A percentile compares a stretch with the other conserved stretches of the same genome.
phyloP scores from a whole-genome alignment of 208 protist genomes.

The Leptomonas pyrrhocoris region DNA sequence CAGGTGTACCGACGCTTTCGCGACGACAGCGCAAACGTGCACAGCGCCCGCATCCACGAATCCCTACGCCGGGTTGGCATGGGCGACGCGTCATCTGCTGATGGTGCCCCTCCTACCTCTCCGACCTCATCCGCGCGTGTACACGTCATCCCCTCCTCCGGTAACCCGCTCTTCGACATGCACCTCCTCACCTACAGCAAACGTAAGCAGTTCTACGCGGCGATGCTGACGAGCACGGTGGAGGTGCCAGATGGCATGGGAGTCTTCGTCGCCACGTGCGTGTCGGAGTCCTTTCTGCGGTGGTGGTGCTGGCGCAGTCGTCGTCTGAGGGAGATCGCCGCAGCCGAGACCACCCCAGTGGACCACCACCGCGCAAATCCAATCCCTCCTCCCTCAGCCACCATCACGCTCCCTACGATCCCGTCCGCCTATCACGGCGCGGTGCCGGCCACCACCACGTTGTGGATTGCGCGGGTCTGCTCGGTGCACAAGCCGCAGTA shows the following conservation, averaged over 20 bases:
- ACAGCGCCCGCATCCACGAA: conserved; percentile 5
- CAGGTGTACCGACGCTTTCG: conserved; percentile 30
- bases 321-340: not conserved
- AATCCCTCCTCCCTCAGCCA: not conserved
- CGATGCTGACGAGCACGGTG: conserved; percentile 33
- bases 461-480: conserved; percentile 19
- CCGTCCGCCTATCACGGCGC: not conserved
- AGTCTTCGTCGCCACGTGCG: conserved; percentile 30
- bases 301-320: conserved; percentile 32
- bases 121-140: not conserved
- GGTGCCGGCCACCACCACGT: conserved; percentile 9
- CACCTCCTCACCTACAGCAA: conserved; percentile 30
- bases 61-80: conserved; percentile 1
- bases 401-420: not conserved
- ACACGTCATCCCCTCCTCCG: conserved; percentile 19
- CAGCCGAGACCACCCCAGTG: not conserved
- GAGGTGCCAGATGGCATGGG: conserved; percentile 33
- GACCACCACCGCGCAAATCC: not conserved
- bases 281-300: conserved; percentile 32
- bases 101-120: not conserved
- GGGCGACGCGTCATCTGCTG: not conserved
- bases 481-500: conserved; percentile 25
- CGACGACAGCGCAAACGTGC: conserved; percentile 16
- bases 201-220: conserved; percentile 30
- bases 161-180: conserved; percentile 33